Evolutionary conservation across 1,284 basidiomycete species (phyloP).

Genomic region (Leccinum pallidistipes): DNA sequence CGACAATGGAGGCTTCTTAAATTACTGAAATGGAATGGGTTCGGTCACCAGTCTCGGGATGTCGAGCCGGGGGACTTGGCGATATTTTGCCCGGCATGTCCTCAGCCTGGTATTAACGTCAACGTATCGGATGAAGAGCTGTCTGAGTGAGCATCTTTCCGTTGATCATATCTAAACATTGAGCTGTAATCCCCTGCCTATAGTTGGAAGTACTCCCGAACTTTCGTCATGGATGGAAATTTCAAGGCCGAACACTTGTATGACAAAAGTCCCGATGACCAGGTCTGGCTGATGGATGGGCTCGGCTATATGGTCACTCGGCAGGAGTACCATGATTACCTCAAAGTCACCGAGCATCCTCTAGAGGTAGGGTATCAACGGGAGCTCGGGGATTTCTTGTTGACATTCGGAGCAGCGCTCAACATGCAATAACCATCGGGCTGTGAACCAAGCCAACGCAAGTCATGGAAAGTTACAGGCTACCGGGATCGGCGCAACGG

Average conservation of each 20-base stretch:
- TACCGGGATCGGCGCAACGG: conserved; percentile 18
- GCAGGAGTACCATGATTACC: not conserved
- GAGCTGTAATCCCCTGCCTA: not conserved
- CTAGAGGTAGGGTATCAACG: not conserved
- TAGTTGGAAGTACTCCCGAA: conserved; percentile 6
- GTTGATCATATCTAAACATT: not conserved
- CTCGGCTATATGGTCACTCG: conserved; percentile 4
- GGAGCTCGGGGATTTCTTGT: not conserved
- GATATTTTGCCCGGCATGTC: conserved; percentile 17
- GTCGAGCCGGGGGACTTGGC: conserved; percentile 4
- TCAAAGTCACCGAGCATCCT: not conserved
- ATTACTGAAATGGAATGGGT: conserved; percentile 7
- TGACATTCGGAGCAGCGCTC: not conserved
- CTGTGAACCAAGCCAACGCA: conserved; percentile 6
- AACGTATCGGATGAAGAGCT: not conserved
- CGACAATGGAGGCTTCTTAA: conserved; percentile 3
- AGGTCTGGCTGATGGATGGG: conserved; percentile 16
- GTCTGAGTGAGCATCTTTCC: not conserved
- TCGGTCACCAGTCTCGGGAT: not conserved
- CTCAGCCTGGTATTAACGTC: conserved; percentile 15
- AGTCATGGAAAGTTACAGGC: conserved; percentile 4
- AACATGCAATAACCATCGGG: conserved; percentile 9
- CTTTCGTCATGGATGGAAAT: not conserved
- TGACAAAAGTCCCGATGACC: not conserved
- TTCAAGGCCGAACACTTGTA: conserved; percentile 15